These are phyloP conservation scores for Graphilbum sp. DNA, from an alignment of 2,329 filamentous ascomycete genomes.

Conservation along the genomic window DNA sequence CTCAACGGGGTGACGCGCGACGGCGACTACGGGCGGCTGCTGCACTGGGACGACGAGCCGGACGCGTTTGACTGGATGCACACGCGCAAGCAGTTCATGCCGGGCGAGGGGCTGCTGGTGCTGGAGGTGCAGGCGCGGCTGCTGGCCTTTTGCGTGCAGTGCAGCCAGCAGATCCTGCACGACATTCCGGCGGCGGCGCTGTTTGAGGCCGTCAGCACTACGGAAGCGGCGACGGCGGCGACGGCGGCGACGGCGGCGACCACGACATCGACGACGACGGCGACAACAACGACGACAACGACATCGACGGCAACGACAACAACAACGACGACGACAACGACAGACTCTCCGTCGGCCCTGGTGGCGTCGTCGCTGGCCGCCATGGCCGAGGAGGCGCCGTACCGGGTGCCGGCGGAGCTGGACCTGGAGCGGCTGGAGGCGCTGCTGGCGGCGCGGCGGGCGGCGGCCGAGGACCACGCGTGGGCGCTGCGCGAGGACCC, in stretches of 20 bases:
- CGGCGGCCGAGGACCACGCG: conserved; percentile 34
- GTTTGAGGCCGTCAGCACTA: too few relatives aligned
- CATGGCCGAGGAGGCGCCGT: conserved; percentile 33
- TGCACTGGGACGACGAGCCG: conserved; percentile 17
- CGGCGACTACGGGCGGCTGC: conserved; percentile 19
- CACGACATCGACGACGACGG: too few relatives aligned
- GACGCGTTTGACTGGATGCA: conserved; percentile 22
- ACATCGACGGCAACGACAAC: too few relatives aligned
- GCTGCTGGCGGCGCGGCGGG: conserved; percentile 24
- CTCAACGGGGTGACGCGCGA: conserved; percentile 14
- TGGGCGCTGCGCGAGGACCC: conserved; percentile 42
- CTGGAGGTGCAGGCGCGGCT: conserved; percentile 34
- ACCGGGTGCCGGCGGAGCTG: conserved; percentile 27
- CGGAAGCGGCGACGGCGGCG: too few relatives aligned
- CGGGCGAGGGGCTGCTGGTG: conserved; percentile 30
- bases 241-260: conserved; percentile 16
- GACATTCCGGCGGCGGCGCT: conserved; percentile 24
- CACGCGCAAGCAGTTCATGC: conserved; percentile 19
- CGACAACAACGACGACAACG: too few relatives aligned
- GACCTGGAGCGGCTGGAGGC: conserved; percentile 27
- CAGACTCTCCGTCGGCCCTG: too few relatives aligned
- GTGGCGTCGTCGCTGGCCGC: conserved; percentile 21
- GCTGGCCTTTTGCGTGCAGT: conserved; percentile 30
- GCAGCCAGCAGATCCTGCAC: conserved; percentile 30
- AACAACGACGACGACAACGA: too few relatives aligned